Base-by-base conservation (phyloP, 2,329 filamentous ascomycete species). In the Lasiodiplodia sp. region DNA sequence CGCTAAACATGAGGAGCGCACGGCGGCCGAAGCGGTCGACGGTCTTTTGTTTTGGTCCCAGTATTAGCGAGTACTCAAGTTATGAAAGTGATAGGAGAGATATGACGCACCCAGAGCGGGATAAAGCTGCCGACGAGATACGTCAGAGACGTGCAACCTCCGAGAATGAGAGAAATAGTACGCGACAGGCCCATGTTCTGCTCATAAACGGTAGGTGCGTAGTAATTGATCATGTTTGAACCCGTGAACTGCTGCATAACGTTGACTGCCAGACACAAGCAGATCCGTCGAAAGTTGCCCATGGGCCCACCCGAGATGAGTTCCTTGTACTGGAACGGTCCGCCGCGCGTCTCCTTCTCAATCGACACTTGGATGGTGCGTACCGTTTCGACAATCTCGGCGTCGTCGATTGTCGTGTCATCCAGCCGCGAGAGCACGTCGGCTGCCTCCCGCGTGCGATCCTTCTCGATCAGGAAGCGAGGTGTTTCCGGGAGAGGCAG, bases 141-240 rank as follows among this genome's bases (percentile, higher is more conserved):
- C 0, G 77, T 80, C 57, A 77, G 76, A 25, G 78, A 78, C 37
- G 77, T 79, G 64, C 76, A 80, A 3, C 86, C 86, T 25, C 84
- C 85, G 1, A 88, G 77, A 5, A 88, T 81, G 49, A 88, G 76
- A 38, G 85, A 84, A 40, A 87, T 75, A n/a, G 85, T 81, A 1
- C 83, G 80, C 14, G 75, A 75, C 4, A 84, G 70, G 2, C 75
- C 71, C 77, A 83, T 81, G 11, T 76, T 78, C 1, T 77, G 71
- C 53, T 81, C 73, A 57, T 80, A 81, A 23, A 84, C 78, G 0
- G 78, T 73, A 0, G 82, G 79, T 0, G 78, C 77, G 53, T 83
- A 83, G 69, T 80, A 80, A 21, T 79, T 80, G n/a, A 81, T 79
- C 74, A 81, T 77, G 58, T 79, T 80, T 0, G 73, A 76, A 0